Base-by-base conservation (phyloP, 306 rosid species). In the Astragalus membranaceus region DNA sequence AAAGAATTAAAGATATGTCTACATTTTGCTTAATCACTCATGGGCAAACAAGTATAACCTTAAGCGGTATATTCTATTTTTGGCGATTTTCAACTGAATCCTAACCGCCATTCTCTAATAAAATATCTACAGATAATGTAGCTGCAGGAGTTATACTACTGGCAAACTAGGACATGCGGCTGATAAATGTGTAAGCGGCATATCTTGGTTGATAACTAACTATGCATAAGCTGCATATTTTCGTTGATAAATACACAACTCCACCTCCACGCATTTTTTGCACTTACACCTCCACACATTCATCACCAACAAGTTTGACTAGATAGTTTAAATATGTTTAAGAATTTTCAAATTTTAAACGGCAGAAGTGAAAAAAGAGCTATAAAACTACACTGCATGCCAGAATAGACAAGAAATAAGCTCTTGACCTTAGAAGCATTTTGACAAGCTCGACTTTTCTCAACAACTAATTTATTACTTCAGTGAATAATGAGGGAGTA, bases 371-470 rank as follows among this genome's bases (percentile, higher is more conserved):
- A 42, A 33, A 35, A 55, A 13, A 29, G 65, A 14, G 56, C 56
- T 13, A 70, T 7, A 47, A 48, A 72, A 48, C 37, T 49, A 20
- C 43, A 49, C 42, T 72, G 32, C 17, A 61, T 9, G 32, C 14
- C 42, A 49, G 8, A 49, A 61, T 48, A 59, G 68, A 72, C 14
- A 49, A 36, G 35, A 50, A 29, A 61, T 20, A 60, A 60, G 16
- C 43, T 35, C 46, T 60, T 15, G 32, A 49, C 61, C 10, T 23
- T 44, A 8, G 39, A 33, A 32, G 33, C 30, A 72, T 59, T 49
- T 36, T 72, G 70, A 49, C n/a, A 72, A 49, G 70, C 37, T 50
- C 42, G 61, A 42, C 42, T 36, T 72, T 47, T 12, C 70, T 48
- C 32, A 14, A 36, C 62, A 15, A 36, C 59, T 35, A 59, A 16